These are phyloP conservation scores for Flaveria trinervia DNA, from an alignment of 129 eudicot genomes.

Conservation along the genomic window DNA sequence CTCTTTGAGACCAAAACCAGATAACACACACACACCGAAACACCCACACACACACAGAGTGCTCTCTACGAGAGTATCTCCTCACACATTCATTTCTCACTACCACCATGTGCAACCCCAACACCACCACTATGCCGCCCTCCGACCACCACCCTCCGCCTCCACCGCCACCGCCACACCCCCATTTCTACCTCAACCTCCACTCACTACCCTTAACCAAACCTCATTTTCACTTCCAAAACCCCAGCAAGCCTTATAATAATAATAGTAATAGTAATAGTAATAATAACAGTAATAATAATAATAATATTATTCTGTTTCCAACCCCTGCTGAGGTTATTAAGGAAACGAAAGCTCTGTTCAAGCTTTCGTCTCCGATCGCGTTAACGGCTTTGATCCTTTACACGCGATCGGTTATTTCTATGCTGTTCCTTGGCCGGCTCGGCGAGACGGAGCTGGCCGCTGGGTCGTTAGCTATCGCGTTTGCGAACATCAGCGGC, in stretches of 20 bases:
- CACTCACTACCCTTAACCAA: constrained; percentile 31
- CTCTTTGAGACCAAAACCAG: constrained; percentile 40
- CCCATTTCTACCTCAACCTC: constrained; percentile 44
- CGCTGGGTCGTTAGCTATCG: constrained; percentile 77
- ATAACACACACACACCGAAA: constrained; percentile 22
- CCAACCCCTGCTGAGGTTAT: constrained; percentile 22
- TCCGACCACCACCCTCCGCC: constrained; percentile 25
- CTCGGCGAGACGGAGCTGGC: constrained; percentile 73
- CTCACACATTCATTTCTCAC: neutral
- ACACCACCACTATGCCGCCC: constrained; percentile 24
- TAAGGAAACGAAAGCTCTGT: constrained; percentile 40
- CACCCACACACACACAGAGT: constrained; percentile 31
- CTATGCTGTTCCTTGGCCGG: constrained; percentile 70
- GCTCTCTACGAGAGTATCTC: constrained; percentile 79
- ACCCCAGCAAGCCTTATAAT: neutral
- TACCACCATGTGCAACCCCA: constrained; percentile 58
- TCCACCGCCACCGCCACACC: constrained; percentile 25
- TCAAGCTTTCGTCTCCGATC: constrained; percentile 54
- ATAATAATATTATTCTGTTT: neutral
- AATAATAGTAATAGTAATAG: neutral
- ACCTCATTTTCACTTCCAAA: constrained; percentile 8
- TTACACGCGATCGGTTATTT: constrained; percentile 63
- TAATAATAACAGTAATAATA: neutral
- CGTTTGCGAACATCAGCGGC: constrained; percentile 78
- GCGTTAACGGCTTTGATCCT: constrained; percentile 58